Percentiles rank a stretch among this genome's conserved stretches.
Evolutionary conservation across 2,329 filamentous ascomycete species (phyloP).

Genomic region (Exophiala viscosa): DNA sequence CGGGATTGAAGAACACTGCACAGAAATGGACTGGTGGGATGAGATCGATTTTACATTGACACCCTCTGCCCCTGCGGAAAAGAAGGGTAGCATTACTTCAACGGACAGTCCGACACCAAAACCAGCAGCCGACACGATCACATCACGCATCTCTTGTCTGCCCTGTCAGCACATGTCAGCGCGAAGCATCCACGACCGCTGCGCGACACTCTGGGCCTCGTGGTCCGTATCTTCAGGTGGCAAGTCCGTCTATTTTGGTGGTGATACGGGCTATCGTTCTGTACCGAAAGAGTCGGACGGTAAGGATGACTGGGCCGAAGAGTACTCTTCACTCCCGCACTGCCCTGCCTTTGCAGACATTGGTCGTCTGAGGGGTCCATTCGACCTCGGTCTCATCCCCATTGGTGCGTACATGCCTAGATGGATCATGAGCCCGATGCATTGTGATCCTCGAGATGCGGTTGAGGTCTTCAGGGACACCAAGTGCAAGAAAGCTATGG

Average conservation of each 20-base stretch:
- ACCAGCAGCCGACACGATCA: conserved; percentile 51
- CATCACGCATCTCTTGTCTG: conserved; percentile 70
- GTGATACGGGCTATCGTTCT: conserved; percentile 81
- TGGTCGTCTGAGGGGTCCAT: conserved; percentile 73
- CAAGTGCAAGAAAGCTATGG: conserved; percentile 70
- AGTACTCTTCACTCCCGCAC: conserved; percentile 60
- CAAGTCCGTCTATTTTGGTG: conserved; percentile 26
- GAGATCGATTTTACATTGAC: conserved; percentile 68
- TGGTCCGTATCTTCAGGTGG: conserved; percentile 71
- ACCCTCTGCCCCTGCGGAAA: conserved; percentile 29
- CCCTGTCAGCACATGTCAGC: conserved; percentile 81
- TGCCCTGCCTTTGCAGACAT: conserved; percentile 86
- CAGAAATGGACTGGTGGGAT: conserved; percentile 95
- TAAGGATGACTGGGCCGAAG: conserved; percentile 67
- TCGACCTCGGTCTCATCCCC: conserved; percentile 86
- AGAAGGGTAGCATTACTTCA: conserved; percentile 33
- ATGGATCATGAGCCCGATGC: conserved; percentile 71
- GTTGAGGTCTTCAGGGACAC: conserved; percentile 89
- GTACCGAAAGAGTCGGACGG: conserved; percentile 63
- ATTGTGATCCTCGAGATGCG: conserved; percentile 80
- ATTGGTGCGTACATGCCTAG: conserved; percentile 76
- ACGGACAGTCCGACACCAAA: conserved; percentile 26
- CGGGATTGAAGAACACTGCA: conserved; percentile 67
- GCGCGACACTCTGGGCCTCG: conserved; percentile 78
- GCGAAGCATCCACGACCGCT: conserved; percentile 64